Evolutionary conservation across 2,329 filamentous ascomycete species (phyloP).

Genomic region (Thelonectria blattea): DNA sequence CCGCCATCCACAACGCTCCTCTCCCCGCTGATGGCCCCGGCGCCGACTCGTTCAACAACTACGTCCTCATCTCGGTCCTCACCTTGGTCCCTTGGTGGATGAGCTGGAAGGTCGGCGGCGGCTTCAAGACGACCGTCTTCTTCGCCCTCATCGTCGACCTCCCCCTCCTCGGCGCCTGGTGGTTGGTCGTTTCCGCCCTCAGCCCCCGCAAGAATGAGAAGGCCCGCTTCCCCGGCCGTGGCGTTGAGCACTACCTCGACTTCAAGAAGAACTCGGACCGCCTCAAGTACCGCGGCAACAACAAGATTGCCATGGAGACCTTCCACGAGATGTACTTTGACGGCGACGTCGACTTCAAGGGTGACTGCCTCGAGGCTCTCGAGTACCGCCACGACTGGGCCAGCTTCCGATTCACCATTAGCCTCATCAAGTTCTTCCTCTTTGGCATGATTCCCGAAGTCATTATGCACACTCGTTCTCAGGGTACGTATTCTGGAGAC

Average conservation of each 20-base stretch:
- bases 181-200: conserved; percentile 79
- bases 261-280: conserved; percentile 72
- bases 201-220: conserved; percentile 94
- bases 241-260: conserved; percentile 87
- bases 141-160: conserved; percentile 78
- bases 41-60: conserved; percentile 86
- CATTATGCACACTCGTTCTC: conserved; percentile 89
- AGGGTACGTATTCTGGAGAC: conserved; percentile 54
- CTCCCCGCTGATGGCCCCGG: conserved; percentile 88
- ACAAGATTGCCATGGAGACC: conserved; percentile 87
- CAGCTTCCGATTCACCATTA: conserved; percentile 87
- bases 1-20: conserved; percentile 91
- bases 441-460: conserved; percentile 88
- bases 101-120: conserved; percentile 83
- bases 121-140: conserved; percentile 89
- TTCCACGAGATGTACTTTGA: conserved; percentile 99
- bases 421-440: conserved; percentile 87
- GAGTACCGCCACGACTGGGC: conserved; percentile 98
- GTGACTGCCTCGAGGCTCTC: conserved; percentile 84
- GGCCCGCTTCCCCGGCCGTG: conserved; percentile 81
- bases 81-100: conserved; percentile 77
- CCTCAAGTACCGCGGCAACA: conserved; percentile 75
- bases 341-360: conserved; percentile 93
- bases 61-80: conserved; percentile 73
- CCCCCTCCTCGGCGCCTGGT: conserved; percentile 82